Evolutionary conservation across 345 rosid genomes (phyloP), one percentile per base, ranked within the genome.

Genomic region (Citrus trifoliata): DNA sequence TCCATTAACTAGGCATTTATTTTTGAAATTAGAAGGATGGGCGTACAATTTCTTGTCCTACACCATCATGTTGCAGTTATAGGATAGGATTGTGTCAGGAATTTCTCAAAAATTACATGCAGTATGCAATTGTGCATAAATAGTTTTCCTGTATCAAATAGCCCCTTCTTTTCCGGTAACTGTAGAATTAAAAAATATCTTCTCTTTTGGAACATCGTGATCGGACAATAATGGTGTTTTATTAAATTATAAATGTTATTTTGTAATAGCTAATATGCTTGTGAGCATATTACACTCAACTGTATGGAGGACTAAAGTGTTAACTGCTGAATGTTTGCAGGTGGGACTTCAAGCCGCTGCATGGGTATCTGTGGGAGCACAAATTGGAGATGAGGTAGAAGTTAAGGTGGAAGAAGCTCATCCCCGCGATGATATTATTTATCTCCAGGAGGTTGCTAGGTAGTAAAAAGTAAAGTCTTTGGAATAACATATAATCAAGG

Each of bases 371-470:
- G 77, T 83, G 46, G 98, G 99, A 77, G 78, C 69, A 73, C 88
- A 86, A 78, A 82, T 92, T 55, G 99, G 99, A 71, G 97, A 93
- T 89, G 98, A 95, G 82, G 79, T 92, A 42, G 75, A 88, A 73
- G 97, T 95, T 81, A 74, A 79, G 82, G 97, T 95, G 58, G 94
- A 88, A 87, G 95, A 90, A 83, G 94, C 98, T 77, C 89, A 88
- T 85, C 93, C 99, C 2, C 95, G 95, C 5, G 90, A 95, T 30
- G 98, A 93, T 72, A 67, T 87, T 74, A 83, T 95, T 79, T 82
- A 81, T 71, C 86, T 95, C 35, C 88, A 89, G 90, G 96, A 93
- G 86, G 90, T 86, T 71, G 13, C 82, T 79, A 78, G 74, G 78
- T 51, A 73, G 75, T 40, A 40, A 30, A 70, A 70, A 61, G 67